Conservation (phyloP, 2,329 filamentous ascomycete genomes). For the Claviceps sp. region DNA sequence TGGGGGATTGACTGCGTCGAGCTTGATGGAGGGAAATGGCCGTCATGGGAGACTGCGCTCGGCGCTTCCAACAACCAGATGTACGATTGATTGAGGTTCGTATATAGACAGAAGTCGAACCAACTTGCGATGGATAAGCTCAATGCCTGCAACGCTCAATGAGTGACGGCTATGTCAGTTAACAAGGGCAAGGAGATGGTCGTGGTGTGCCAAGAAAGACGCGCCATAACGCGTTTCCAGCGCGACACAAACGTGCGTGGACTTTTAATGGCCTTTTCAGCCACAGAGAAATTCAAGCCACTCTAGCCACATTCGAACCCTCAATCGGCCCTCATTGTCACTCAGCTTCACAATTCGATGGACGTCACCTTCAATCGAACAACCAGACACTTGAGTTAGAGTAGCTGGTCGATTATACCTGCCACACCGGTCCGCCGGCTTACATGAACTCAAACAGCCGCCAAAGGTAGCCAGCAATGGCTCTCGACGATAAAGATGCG, state of each 20-base stretch:
- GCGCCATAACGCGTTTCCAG: conserved; percentile 18
- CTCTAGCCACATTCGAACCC: not conserved
- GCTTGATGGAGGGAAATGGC: conserved; percentile 6
- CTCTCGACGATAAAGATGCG: conserved; percentile 16
- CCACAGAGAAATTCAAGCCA: not conserved
- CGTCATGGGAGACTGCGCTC: conserved; percentile 10
- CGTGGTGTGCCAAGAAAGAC: conserved; percentile 14
- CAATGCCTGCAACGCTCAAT: not conserved
- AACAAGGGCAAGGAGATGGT: not conserved
- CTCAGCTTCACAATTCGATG: too few species aligned
- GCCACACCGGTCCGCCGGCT: not conserved
- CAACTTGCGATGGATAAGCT: not conserved
- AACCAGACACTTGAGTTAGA: not conserved
- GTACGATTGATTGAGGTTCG: not conserved
- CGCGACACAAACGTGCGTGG: conserved; percentile 14
- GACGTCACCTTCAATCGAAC: not conserved
- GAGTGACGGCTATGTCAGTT: not conserved
- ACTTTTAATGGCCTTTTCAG: conserved; percentile 20
- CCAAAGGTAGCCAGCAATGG: conserved; percentile 22
- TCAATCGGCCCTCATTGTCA: not conserved
- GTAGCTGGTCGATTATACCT: not conserved
- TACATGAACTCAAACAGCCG: conserved; percentile 5
- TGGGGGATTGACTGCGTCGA: conserved; percentile 5
- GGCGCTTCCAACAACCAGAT: not conserved
- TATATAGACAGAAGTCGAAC: not conserved